Evolutionary conservation across 176 grass and related monocot species (phyloP).

Genomic region (Luzula sylvatica): DNA sequence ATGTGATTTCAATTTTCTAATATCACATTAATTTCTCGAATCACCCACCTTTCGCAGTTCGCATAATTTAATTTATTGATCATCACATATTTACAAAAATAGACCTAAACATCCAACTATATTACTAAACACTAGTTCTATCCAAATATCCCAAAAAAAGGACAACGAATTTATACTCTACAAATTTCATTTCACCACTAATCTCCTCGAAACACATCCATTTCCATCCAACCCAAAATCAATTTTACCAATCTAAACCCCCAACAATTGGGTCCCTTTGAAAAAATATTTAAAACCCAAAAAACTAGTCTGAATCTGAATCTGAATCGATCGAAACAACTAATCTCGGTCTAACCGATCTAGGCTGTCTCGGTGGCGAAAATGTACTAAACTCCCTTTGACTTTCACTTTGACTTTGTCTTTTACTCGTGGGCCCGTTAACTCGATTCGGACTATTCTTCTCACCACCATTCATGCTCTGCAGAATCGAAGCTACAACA

Average conservation of each 20-base stretch:
- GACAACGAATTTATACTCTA: no score
- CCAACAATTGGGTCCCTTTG: not conserved
- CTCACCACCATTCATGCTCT: conserved; percentile 6
- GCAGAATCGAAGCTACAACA: conserved; percentile 30
- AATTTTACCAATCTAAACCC: conserved; percentile 3
- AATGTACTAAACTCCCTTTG: conserved; percentile 11
- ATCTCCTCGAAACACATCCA: no score
- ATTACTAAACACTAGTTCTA: no score
- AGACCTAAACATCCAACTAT: no score
- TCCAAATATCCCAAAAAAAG: no score
- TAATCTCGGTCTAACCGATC: conserved; percentile 37
- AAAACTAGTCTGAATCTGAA: conserved; percentile 36
- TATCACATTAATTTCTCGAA: no score
- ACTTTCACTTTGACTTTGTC: not conserved
- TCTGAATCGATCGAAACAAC: conserved; percentile 46
- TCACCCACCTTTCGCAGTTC: no score
- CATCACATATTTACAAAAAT: no score
- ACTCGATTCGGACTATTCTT: not conserved
- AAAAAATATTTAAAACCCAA: not conserved
- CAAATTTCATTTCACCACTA: no score
- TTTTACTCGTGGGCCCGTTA: not conserved
- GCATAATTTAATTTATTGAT: no score
- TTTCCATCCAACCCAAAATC: no score
- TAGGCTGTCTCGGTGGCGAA: conserved; percentile 3
- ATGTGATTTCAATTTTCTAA: no score